Evolutionary conservation across 116 monocot species (phyloP), one percentile per base, ranked within the genome.

Genomic region (Dioscorea cayenensis): DNA sequence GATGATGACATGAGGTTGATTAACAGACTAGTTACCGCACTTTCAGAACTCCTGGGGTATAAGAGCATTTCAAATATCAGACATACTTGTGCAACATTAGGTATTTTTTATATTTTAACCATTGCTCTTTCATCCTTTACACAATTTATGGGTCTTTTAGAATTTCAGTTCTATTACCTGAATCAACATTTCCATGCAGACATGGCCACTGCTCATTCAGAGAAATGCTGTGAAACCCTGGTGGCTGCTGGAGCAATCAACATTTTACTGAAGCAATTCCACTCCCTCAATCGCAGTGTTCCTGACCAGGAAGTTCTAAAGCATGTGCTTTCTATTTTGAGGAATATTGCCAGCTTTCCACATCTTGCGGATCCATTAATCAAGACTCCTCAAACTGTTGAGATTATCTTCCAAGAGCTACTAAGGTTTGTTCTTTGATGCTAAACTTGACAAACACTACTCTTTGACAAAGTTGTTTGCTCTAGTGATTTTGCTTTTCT

Each of bases 221-320:
- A 84, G 60, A 81, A 66, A 64, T 84, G 87, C 51, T 87, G 87
- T 68, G 81, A 87, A 49, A 74, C 71, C 23, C 48, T 87, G 7
- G 81, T 84, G 13, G 29, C 51, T 76, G 87, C 81, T 81, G 84
- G 84, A 60, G 87, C 87, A 28, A 73, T 84, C 1, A 37, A 74
- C 19, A 81, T 81, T 64, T 68, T 87, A 62, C 78, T 87, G 18
- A 78, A 81, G 79, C 84, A 80, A 77, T 62, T 84, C 59, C 67
- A 72, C 51, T 74, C 27, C 7, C 76, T 84, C 21, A 87, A 78
- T 64, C 87, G 84, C 73, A 80, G 87, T 36, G 36, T 78, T 51
- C 81, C 87, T 55, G 87, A 87, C 61, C 84, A 84, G 60, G 87
- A 84, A 77, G 74, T 87, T 28, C 55, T 81, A 70, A 87, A 74